phyloP scores from a whole-genome alignment of 163 green algal genomes.

The Prototheca wickerhamii region DNA sequence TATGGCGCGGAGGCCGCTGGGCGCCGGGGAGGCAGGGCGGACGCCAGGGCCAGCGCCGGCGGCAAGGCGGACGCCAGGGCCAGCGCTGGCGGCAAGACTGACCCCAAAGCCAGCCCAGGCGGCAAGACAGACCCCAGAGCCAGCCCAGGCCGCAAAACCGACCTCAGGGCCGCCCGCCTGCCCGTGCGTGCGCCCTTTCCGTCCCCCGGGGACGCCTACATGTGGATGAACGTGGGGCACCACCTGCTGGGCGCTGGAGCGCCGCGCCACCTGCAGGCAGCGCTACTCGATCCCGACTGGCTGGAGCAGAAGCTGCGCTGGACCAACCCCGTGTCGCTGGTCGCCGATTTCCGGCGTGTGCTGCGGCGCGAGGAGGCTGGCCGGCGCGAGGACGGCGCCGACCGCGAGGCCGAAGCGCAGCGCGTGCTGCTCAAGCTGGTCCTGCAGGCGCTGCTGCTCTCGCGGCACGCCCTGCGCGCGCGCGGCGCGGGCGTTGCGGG shows the following conservation, averaged over 20 bases:
- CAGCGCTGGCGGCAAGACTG: no score
- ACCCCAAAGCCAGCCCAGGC: no score
- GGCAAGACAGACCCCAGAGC: no score
- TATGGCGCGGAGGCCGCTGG: no score
- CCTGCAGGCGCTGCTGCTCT: conserved; percentile 78
- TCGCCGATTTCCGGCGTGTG: conserved; percentile 69
- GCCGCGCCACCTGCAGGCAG: conserved; percentile 22
- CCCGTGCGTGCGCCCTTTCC: no score
- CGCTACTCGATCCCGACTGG: conserved; percentile 63
- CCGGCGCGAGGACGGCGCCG: no score
- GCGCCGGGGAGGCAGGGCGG: no score
- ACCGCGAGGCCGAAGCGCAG: conserved; percentile 31
- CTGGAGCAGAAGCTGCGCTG: conserved; percentile 69
- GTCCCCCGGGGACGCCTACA: conserved; percentile 54
- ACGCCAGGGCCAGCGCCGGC: not conserved
- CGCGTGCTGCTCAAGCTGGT: conserved; percentile 56
- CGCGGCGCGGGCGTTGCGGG: conserved; percentile 37
- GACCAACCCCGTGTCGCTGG: conserved; percentile 51
- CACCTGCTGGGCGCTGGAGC: conserved; percentile 50
- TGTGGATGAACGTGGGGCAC: conserved; percentile 52
- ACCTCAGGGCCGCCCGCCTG: no score
- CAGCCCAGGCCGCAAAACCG: no score
- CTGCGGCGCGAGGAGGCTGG: no score
- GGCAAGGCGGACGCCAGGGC: not conserved
- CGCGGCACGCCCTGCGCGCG: conserved; percentile 46